These are phyloP conservation scores for Picochlorum sp. DNA, from an alignment of 139 green algal species.

Conservation along the genomic window DNA sequence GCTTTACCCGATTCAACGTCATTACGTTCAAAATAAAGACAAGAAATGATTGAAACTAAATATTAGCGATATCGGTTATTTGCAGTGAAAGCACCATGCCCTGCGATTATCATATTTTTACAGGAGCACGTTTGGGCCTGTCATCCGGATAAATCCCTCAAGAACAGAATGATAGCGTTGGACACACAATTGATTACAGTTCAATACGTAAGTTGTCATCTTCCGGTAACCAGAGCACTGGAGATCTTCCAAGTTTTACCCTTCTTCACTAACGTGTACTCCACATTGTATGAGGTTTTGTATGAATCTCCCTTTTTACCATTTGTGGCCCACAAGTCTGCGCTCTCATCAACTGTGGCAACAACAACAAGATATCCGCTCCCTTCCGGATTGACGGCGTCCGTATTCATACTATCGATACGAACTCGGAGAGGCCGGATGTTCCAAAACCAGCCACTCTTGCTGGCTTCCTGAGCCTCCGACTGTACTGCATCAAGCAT, in stretches of 20 bases:
- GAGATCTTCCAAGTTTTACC: constrained; percentile 6
- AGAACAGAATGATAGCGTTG: no score
- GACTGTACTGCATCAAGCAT: constrained; percentile 32
- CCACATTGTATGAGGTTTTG: constrained; percentile 14
- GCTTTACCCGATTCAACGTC: no score
- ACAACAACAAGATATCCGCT: constrained; percentile 2
- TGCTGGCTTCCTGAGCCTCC: constrained; percentile 32
- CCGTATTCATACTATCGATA: constrained; percentile 4
- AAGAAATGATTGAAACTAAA: no score
- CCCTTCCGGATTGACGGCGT: not conserved
- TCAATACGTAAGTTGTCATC: no score
- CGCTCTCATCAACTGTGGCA: constrained; percentile 18
- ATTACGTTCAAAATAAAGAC: no score
- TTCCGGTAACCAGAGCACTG: constrained; percentile 5
- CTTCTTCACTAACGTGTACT: constrained; percentile 3
- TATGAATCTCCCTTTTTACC: constrained; percentile 21
- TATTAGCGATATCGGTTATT: no score
- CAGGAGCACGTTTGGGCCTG: no score
- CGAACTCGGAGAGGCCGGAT: constrained; percentile 6
- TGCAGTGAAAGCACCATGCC: no score
- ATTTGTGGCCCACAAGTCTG: constrained; percentile 14
- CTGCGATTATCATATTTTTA: no score
- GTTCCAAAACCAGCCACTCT: constrained; percentile 53
- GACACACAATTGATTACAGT: no score
- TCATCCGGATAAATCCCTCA: no score